phyloP scores from a whole-genome alignment of 768 basidiomycete species.

The Gymnopilus dilepis region DNA sequence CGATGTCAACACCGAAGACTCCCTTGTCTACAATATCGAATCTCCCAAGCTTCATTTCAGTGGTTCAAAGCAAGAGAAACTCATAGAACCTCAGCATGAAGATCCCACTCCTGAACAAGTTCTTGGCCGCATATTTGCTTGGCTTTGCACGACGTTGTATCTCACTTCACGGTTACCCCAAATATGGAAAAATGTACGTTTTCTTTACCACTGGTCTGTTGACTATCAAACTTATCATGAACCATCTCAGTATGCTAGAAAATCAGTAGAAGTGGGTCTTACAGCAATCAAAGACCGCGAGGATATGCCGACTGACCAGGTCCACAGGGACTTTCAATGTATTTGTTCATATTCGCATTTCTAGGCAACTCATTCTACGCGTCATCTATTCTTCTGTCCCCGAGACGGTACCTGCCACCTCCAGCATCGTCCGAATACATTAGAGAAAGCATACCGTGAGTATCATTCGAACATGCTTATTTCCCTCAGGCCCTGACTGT shows the following conservation, averaged over 20 bases:
- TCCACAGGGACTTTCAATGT: conserved; percentile 90
- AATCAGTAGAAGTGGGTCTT: conserved; percentile 79
- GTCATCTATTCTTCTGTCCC: conserved; percentile 83
- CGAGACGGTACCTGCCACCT: conserved; percentile 60
- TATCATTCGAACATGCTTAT: conserved; percentile 22
- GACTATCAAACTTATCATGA: background rate
- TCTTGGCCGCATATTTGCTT: conserved; percentile 90
- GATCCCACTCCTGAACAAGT: conserved; percentile 57
- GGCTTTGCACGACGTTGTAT: conserved; percentile 93
- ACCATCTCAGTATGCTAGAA: conserved; percentile 69
- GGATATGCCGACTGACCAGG: conserved; percentile 4
- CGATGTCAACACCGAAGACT: background rate
- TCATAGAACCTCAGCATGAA: conserved; percentile 30
- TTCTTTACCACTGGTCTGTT: background rate
- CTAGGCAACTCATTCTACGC: conserved; percentile 95
- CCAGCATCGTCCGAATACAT: conserved; percentile 70
- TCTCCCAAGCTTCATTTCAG: background rate
- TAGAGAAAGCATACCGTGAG: conserved; percentile 85
- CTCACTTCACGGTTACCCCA: conserved; percentile 94
- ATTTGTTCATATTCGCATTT: conserved; percentile 93
- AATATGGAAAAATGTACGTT: conserved; percentile 97
- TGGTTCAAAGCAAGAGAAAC: conserved; percentile 5
- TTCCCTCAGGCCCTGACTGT: too few relatives aligned
- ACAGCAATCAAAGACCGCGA: background rate
- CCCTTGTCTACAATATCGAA: conserved; percentile 1